phyloP scores from a whole-genome alignment of 768 basidiomycete species.

The Cystofilobasidium bisporidii region DNA sequence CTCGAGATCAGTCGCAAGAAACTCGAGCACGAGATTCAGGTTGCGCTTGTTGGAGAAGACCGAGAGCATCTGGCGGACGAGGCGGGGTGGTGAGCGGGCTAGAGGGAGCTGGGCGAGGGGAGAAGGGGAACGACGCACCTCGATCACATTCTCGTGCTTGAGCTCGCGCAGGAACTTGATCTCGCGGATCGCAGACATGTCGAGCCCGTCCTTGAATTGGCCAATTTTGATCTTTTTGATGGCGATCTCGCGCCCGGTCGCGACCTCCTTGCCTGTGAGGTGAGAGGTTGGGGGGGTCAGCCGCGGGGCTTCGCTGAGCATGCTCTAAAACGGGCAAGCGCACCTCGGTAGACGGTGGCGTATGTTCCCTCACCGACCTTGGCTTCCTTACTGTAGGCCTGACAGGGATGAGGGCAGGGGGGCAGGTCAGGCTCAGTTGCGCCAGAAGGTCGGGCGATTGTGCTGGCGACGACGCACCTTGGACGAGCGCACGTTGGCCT shows the following conservation, averaged over 20 bases:
- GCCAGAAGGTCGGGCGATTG: neutral
- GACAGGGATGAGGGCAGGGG: neutral
- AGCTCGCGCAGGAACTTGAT: slow-evolving; percentile 94
- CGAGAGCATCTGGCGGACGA: slow-evolving; percentile 62
- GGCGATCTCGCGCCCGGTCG: slow-evolving; percentile 74
- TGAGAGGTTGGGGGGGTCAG: neutral
- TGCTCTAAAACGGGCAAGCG: neutral
- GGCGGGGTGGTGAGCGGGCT: neutral
- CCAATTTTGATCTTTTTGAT: slow-evolving; percentile 98
- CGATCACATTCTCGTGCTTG: slow-evolving; percentile 88
- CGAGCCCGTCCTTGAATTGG: slow-evolving; percentile 92
- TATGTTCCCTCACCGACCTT: slow-evolving; percentile 67
- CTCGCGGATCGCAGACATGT: slow-evolving; percentile 97
- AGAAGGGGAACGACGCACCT: slow-evolving; percentile 46
- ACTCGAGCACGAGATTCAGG: slow-evolving; percentile 93
- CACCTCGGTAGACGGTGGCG: slow-evolving; percentile 89
- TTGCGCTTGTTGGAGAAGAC: slow-evolving; percentile 95
- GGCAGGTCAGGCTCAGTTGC: neutral
- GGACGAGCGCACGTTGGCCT: slow-evolving; percentile 17
- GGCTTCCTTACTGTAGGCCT: slow-evolving; percentile 38
- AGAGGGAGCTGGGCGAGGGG: neutral
- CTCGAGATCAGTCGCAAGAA: slow-evolving; percentile 90
- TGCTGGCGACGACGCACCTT: neutral
- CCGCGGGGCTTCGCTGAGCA: slow-evolving; percentile 18
- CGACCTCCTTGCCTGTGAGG: slow-evolving; percentile 56